phyloP scores from a whole-genome alignment of 495 filamentous ascomycete species.

The Cercophora newfieldiana region DNA sequence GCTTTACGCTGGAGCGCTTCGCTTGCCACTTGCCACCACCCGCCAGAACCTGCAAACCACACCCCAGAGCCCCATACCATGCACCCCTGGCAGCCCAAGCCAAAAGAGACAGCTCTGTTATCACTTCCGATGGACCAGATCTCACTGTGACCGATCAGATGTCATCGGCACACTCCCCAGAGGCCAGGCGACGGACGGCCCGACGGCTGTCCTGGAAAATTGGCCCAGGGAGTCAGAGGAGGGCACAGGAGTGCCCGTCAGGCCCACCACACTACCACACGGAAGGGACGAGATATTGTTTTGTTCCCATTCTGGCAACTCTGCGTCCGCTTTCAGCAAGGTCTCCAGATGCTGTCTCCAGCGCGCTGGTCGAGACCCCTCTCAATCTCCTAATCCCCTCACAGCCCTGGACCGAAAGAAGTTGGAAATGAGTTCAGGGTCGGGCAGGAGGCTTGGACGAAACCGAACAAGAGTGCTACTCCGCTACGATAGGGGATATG shows the following conservation, averaged over 20 bases:
- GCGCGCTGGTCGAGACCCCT: neutral
- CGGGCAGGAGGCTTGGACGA: neutral
- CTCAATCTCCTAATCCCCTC: slow-evolving; percentile 1
- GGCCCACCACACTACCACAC: too few species aligned
- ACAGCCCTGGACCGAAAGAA: neutral
- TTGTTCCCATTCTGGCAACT: slow-evolving; percentile 18
- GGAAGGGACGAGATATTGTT: slow-evolving; percentile 11
- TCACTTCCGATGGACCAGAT: neutral
- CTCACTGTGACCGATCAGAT: neutral
- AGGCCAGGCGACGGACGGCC: slow-evolving; percentile 1
- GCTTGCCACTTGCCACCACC: slow-evolving; percentile 8
- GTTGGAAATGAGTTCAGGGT: slow-evolving; percentile 2
- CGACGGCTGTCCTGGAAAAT: neutral
- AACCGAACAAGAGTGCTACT: neutral
- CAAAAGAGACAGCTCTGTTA: neutral
- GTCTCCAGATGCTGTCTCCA: neutral
- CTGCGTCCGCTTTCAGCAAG: slow-evolving; percentile 23
- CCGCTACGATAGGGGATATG: neutral
- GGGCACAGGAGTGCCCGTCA: neutral
- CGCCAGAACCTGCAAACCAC: neutral
- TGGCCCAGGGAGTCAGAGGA: neutral
- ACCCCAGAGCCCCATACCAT: neutral
- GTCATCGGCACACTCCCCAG: neutral
- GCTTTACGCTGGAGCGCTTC: neutral
- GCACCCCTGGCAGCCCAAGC: neutral